phyloP scores from a whole-genome alignment of 2,329 filamentous ascomycete genomes.

The Cercospora sp. region DNA sequence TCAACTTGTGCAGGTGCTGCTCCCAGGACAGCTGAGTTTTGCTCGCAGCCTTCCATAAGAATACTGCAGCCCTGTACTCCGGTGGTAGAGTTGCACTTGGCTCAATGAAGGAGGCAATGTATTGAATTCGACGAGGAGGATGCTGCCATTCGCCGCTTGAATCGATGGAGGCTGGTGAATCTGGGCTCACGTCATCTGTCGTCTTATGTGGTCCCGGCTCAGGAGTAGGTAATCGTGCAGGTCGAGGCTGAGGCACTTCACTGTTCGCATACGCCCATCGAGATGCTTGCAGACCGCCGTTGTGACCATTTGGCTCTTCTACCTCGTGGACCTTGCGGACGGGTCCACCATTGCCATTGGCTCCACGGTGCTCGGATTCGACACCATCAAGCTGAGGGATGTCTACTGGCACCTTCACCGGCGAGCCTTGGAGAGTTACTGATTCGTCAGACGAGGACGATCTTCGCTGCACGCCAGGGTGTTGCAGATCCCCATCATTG shows the following conservation, averaged over 20 bases:
- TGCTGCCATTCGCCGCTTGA: constrained; percentile 24
- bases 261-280: neutral
- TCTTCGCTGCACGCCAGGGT: constrained; percentile 4
- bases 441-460: neutral
- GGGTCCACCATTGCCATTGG: neutral
- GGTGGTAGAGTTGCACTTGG: constrained; percentile 21
- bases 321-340: neutral
- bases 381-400: constrained; percentile 7
- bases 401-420: neutral
- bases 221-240: neutral
- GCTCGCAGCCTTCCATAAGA: constrained; percentile 28
- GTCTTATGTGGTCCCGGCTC: neutral
- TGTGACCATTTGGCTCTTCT: neutral
- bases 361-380: neutral
- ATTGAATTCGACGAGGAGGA: constrained; percentile 27
- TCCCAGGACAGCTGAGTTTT: constrained; percentile 27
- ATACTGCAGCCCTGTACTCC: constrained; percentile 24
- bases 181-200: neutral
- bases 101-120: constrained; percentile 24
- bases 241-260: neutral
- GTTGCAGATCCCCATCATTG: neutral
- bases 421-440: neutral
- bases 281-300: neutral
- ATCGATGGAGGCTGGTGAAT: constrained; percentile 21
- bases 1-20: constrained; percentile 13